Conservation (phyloP, 2,329 filamentous ascomycete species). For the Trichoderma semiorbis region DNA sequence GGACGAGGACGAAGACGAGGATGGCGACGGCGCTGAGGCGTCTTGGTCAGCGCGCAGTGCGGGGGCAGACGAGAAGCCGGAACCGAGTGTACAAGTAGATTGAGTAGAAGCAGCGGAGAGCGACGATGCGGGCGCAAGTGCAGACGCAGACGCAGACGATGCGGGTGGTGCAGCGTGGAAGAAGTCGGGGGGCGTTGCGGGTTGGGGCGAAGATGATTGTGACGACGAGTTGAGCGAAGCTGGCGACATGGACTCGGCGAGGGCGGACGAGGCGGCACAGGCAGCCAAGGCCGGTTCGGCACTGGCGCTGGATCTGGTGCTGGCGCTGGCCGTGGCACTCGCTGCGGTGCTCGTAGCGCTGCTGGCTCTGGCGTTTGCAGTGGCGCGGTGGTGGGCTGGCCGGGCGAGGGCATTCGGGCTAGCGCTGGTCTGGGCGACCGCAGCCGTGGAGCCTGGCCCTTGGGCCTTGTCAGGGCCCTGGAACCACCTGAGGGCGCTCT, state of each 20-base stretch:
- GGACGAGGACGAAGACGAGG: neutral
- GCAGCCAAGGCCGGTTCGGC: slow-evolving; percentile 21
- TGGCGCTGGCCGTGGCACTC: slow-evolving; percentile 20
- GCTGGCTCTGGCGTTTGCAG: slow-evolving; percentile 22
- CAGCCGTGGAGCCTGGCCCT: slow-evolving; percentile 8
- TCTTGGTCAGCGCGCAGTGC: slow-evolving; percentile 23
- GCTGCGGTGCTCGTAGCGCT: slow-evolving; percentile 11
- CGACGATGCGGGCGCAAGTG: neutral
- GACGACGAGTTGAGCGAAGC: slow-evolving; percentile 33
- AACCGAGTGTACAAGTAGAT: slow-evolving; percentile 21
- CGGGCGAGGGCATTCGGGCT: slow-evolving; percentile 14
- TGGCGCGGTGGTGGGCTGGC: slow-evolving; percentile 13
- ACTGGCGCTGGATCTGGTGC: slow-evolving; percentile 8
- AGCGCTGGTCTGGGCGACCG: slow-evolving; percentile 3
- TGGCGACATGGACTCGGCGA: slow-evolving; percentile 30
- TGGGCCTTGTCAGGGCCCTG: slow-evolving; percentile 27
- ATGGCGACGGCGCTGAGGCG: slow-evolving; percentile 26
- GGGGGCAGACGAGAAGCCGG: slow-evolving; percentile 3
- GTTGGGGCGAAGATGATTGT: slow-evolving; percentile 37
- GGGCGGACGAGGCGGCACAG: slow-evolving; percentile 19
- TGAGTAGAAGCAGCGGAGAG: slow-evolving; percentile 15
- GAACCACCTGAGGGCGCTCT: slow-evolving; percentile 28
- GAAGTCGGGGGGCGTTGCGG: slow-evolving; percentile 30
- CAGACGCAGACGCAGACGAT: slow-evolving; percentile 13
- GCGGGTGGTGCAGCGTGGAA: slow-evolving; percentile 24